Evolutionary conservation across 2,329 filamentous ascomycete species (phyloP).

Genomic region (Chaetoscypha palmicola): DNA sequence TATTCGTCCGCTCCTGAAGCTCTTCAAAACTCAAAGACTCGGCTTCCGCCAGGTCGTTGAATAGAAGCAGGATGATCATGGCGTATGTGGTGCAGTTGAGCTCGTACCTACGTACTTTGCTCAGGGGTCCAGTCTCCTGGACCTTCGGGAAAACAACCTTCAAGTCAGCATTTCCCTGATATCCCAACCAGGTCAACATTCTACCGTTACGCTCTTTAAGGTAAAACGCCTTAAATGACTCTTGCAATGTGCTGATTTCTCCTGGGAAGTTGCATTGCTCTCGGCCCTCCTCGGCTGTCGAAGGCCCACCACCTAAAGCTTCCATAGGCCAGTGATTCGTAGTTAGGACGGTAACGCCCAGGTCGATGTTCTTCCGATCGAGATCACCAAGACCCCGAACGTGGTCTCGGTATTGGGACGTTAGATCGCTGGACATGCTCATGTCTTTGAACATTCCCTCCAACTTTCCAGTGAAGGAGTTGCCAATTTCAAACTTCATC

Average conservation of each 20-base stretch:
- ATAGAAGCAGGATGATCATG: constrained; percentile 83
- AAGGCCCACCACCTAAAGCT: constrained; percentile 59
- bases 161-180: constrained; percentile 74
- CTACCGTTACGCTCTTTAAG: constrained; percentile 79
- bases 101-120: constrained; percentile 71
- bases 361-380: constrained; percentile 60
- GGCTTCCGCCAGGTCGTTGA: constrained; percentile 64
- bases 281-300: constrained; percentile 43
- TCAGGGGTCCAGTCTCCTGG: constrained; percentile 53
- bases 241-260: constrained; percentile 66
- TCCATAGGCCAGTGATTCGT: constrained; percentile 95
- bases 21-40: constrained; percentile 59
- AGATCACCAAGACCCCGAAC: constrained; percentile 46
- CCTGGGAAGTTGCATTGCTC: constrained; percentile 64
- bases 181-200: constrained; percentile 73
- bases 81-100: constrained; percentile 87
- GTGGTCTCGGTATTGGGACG: constrained; percentile 66
- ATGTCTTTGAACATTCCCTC: constrained; percentile 99
- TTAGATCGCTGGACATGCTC: constrained; percentile 77
- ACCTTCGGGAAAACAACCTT: constrained; percentile 69
- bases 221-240: constrained; percentile 86
- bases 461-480: constrained; percentile 85
- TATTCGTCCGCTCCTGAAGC: constrained; percentile 75
- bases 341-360: constrained; percentile 79
- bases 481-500: constrained; percentile 95